Evolutionary conservation across 2,329 filamentous ascomycete species (phyloP).

Genomic region (Dothistroma pini): DNA sequence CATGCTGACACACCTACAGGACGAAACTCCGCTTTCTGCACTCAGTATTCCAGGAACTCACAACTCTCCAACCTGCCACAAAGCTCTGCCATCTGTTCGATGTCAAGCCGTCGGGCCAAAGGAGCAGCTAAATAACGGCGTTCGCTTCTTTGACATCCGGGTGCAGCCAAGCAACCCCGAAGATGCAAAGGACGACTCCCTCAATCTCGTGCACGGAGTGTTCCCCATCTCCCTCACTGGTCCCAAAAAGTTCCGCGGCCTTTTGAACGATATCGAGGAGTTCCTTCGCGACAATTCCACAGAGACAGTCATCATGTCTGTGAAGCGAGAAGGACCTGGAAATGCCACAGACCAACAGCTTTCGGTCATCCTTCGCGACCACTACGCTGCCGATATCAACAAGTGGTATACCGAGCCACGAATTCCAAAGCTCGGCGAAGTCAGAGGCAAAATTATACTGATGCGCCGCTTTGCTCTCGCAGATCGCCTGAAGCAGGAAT

Average conservation of each 20-base stretch:
- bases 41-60: slow-evolving; percentile 94
- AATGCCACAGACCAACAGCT: slow-evolving; percentile 75
- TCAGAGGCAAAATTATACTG: slow-evolving; percentile 77
- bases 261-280: slow-evolving; percentile 62
- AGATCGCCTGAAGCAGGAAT: slow-evolving; percentile 50
- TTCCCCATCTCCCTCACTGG: slow-evolving; percentile 86
- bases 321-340: slow-evolving; percentile 90
- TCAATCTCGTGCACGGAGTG: slow-evolving; percentile 81
- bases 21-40: slow-evolving; percentile 69
- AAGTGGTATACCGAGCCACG: slow-evolving; percentile 76
- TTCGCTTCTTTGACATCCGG: slow-evolving; percentile 91
- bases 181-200: slow-evolving; percentile 55
- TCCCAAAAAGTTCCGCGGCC: slow-evolving; percentile 69
- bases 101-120: slow-evolving; percentile 78
- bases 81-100: slow-evolving; percentile 84
- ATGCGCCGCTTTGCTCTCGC: slow-evolving; percentile 70
- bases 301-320: slow-evolving; percentile 78
- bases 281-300: slow-evolving; percentile 76
- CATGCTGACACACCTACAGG: slow-evolving; percentile 35
- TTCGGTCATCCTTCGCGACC: slow-evolving; percentile 65
- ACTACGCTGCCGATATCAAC: slow-evolving; percentile 58
- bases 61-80: slow-evolving; percentile 83
- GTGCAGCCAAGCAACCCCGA: slow-evolving; percentile 63
- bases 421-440: slow-evolving; percentile 74
- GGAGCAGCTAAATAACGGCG: slow-evolving; percentile 80